A percentile compares a stretch with the other conserved stretches of the same genome.
Conservation (phyloP, 2,329 filamentous ascomycete genomes). For the Calonectria crousiana region DNA sequence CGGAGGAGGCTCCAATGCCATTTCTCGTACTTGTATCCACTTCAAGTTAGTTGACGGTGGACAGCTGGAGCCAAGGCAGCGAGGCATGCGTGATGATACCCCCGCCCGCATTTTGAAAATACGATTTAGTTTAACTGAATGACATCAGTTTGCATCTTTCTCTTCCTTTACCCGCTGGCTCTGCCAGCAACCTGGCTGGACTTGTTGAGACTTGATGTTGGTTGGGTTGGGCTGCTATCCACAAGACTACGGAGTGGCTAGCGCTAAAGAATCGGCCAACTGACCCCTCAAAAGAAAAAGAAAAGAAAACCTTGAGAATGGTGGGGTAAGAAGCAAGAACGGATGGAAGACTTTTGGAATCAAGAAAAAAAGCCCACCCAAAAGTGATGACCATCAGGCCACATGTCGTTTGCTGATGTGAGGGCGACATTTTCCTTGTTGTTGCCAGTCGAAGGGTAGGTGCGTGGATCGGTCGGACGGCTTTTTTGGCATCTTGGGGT, state of each 20-base stretch:
- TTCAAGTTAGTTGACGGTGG: not conserved
- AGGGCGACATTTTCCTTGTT: not conserved
- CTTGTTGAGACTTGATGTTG: not conserved
- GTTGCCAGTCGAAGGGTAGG: not conserved
- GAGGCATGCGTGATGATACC: not conserved
- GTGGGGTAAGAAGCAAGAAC: not conserved
- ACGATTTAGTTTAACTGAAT: not conserved
- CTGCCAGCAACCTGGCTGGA: not conserved
- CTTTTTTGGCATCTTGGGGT: conserved; percentile 6
- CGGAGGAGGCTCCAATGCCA: not conserved
- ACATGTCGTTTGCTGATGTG: not conserved
- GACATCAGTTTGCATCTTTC: not conserved
- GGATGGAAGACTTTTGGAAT: conserved; percentile 9
- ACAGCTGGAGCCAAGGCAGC: not conserved
- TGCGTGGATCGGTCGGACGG: not conserved
- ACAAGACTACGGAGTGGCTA: not conserved
- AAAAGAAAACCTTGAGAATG: not conserved
- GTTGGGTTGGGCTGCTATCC: not conserved
- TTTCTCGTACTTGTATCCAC: not conserved
- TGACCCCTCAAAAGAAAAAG: not conserved
- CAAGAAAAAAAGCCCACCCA: not conserved
- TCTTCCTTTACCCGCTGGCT: not conserved
- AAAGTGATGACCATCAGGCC: not conserved
- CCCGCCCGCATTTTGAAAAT: not conserved
- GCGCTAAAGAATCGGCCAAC: not conserved